These are phyloP conservation scores for Candida germanica DNA, from an alignment of 805 yeast species.

Conservation along the genomic window DNA sequence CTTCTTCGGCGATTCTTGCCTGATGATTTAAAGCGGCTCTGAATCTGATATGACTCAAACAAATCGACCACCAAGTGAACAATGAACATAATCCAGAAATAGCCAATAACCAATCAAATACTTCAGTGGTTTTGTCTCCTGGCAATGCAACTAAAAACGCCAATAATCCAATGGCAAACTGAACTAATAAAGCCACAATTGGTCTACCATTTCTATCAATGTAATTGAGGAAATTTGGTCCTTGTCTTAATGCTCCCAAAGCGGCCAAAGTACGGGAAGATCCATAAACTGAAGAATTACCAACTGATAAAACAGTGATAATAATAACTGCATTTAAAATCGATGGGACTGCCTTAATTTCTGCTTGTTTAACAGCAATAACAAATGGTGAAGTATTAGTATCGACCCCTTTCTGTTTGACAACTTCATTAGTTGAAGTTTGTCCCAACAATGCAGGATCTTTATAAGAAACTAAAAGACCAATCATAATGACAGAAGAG, in stretches of 20 bases:
- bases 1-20: constrained; percentile 25
- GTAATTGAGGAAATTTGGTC: constrained; percentile 25
- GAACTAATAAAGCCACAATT: constrained; percentile 23
- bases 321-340: constrained; percentile 33
- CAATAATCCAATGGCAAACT: constrained; percentile 25
- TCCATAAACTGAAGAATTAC: constrained; percentile 36
- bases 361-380: constrained; percentile 32
- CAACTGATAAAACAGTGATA: constrained; percentile 32
- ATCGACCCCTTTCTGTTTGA: constrained; percentile 18
- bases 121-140: constrained; percentile 27
- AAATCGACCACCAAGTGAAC: constrained; percentile 29
- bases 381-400: constrained; percentile 37
- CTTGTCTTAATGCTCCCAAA: constrained; percentile 29
- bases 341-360: constrained; percentile 29
- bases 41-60: constrained; percentile 30
- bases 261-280: constrained; percentile 31
- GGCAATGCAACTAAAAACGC: constrained; percentile 28
- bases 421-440: constrained; percentile 12
- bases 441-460: constrained; percentile 19
- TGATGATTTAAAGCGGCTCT: constrained; percentile 21
- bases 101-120: constrained; percentile 31
- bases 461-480: constrained; percentile 47
- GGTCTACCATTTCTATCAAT: constrained; percentile 32
- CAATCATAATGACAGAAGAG: constrained; percentile 50
- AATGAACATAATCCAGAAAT: constrained; percentile 28